Conservation (phyloP, 164 flowering plant genomes). For the Stephania yunnanensis region DNA sequence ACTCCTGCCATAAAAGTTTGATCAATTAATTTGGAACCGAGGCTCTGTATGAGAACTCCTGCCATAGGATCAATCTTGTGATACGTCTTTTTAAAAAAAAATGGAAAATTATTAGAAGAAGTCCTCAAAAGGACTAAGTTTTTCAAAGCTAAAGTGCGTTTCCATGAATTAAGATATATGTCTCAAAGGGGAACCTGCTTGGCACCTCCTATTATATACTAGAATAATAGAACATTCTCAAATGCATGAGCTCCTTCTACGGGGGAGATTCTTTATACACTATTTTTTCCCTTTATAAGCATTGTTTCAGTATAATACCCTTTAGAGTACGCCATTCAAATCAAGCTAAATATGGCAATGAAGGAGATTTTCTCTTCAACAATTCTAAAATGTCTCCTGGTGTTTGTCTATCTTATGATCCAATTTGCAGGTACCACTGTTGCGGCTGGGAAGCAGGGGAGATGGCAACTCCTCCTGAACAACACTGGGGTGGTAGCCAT, state of each 20-base stretch:
- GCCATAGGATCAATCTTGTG: background rate
- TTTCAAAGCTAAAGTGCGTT: slow-evolving; percentile 1
- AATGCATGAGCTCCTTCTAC: slow-evolving; percentile 4
- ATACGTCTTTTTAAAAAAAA: background rate
- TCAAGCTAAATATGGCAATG: background rate
- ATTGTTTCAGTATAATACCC: background rate
- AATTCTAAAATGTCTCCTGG: background rate
- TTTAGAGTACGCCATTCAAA: background rate
- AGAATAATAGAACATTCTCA: background rate
- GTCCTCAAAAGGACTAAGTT: background rate
- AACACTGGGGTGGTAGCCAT: slow-evolving; percentile 65
- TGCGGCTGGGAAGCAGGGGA: slow-evolving; percentile 22
- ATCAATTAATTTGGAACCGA: no score
- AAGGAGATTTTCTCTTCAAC: background rate
- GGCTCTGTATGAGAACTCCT: background rate
- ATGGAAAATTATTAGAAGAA: background rate
- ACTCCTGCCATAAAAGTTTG: no score
- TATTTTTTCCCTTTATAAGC: background rate
- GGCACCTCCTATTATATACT: background rate
- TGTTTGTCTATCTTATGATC: background rate
- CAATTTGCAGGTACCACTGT: background rate
- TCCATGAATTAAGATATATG: slow-evolving; percentile 2
- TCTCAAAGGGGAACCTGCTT: background rate
- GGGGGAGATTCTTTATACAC: background rate
- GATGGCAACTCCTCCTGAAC: slow-evolving; percentile 51